These are phyloP conservation scores for Monosporascus cannonballus DNA, from an alignment of 2,329 filamentous ascomycete species.

Conservation along the genomic window DNA sequence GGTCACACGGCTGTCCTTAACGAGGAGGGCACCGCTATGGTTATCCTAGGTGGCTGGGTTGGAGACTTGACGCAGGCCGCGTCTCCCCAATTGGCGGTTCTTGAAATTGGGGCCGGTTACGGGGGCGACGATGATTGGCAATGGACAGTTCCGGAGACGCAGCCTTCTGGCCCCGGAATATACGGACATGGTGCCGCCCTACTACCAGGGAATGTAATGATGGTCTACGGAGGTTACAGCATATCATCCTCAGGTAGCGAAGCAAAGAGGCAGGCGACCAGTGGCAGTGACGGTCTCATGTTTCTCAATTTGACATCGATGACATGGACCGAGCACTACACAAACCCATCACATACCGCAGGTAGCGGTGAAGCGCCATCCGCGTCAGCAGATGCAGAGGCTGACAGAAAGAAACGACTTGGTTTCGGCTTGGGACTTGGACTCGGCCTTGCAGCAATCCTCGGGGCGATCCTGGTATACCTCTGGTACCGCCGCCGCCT, in stretches of 20 bases:
- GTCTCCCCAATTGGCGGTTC: constrained; percentile 70
- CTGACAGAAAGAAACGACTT: constrained; percentile 34
- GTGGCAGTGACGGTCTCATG: constrained; percentile 22
- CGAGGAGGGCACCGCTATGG: constrained; percentile 68
- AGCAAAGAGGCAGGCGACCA: constrained; percentile 25
- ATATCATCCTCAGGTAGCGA: constrained; percentile 32
- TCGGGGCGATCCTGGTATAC: constrained; percentile 39
- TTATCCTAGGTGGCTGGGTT: constrained; percentile 89
- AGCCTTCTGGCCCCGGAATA: constrained; percentile 40
- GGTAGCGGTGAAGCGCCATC: neutral
- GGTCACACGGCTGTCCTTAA: constrained; percentile 82
- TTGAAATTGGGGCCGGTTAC: constrained; percentile 70
- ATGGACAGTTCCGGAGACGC: constrained; percentile 57
- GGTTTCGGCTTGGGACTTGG: constrained; percentile 62
- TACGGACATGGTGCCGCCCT: constrained; percentile 60
- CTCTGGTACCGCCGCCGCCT: constrained; percentile 46
- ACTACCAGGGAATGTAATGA: constrained; percentile 62
- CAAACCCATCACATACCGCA: constrained; percentile 32
- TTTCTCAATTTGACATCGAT: constrained; percentile 55
- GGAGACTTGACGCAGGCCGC: constrained; percentile 72
- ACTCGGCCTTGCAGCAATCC: constrained; percentile 49
- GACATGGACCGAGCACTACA: constrained; percentile 46
- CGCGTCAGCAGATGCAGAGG: constrained; percentile 4
- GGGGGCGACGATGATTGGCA: constrained; percentile 64
- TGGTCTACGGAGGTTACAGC: constrained; percentile 58